Percentiles rank a stretch among this genome's conserved stretches.
phyloP scores from a whole-genome alignment of 78 protist genomes.

The Dictyostelium purpureum region DNA sequence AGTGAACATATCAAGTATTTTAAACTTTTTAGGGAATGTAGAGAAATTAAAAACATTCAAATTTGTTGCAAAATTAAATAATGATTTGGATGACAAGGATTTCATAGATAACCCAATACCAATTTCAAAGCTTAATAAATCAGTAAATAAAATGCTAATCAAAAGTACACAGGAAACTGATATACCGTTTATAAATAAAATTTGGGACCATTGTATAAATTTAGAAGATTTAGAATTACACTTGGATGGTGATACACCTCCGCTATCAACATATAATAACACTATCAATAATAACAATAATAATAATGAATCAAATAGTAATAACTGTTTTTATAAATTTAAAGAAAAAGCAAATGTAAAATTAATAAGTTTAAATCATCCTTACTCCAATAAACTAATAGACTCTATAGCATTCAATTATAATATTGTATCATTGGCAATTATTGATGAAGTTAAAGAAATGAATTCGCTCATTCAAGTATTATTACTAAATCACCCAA shows the following conservation, averaged over 20 bases:
- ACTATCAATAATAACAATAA: no score
- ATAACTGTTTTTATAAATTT: constrained; percentile 2
- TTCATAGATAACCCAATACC: background rate
- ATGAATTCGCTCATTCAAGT: background rate
- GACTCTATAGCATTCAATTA: background rate
- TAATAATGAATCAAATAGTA: background rate
- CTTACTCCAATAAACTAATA: background rate
- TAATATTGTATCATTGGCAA: background rate
- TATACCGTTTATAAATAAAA: background rate
- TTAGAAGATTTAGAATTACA: background rate
- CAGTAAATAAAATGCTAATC: background rate
- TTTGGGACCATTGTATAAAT: background rate
- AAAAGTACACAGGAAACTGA: background rate
- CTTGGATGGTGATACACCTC: background rate
- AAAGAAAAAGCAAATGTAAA: background rate
- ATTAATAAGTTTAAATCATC: background rate
- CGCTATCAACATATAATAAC: no score
- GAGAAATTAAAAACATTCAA: background rate
- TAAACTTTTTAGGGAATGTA: background rate
- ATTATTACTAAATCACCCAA: background rate
- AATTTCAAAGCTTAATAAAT: background rate
- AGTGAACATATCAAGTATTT: background rate
- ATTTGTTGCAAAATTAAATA: background rate
- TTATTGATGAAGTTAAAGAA: background rate
- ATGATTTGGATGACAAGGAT: background rate